Evolutionary conservation across 352 stramenopile species (phyloP).

Genomic region (Phytophthora palmivora): DNA sequence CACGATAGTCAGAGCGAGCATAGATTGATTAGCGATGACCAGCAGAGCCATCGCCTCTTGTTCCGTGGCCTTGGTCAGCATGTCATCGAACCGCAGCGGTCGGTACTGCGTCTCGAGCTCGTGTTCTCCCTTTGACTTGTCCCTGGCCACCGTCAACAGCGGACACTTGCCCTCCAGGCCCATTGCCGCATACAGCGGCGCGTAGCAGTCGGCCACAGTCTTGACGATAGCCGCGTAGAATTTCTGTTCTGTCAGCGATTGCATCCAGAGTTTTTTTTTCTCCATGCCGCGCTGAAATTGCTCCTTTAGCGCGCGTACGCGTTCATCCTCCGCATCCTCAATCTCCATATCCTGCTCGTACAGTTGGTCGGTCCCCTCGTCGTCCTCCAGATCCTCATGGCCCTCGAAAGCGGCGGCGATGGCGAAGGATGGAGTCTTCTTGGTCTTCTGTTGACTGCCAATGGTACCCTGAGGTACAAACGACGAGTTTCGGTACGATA

Average conservation of each 20-base stretch:
- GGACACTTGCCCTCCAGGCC: slow-evolving; percentile 30
- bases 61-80: slow-evolving; percentile 67
- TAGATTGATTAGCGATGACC: slow-evolving; percentile 40
- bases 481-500: slow-evolving; percentile 20
- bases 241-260: slow-evolving; percentile 46
- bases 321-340: slow-evolving; percentile 25
- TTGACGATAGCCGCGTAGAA: slow-evolving; percentile 52
- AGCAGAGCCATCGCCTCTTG: slow-evolving; percentile 66
- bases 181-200: slow-evolving; percentile 55
- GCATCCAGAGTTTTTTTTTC: slow-evolving; percentile 74
- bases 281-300: slow-evolving; percentile 66
- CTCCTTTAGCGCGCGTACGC: slow-evolving; percentile 38
- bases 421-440: slow-evolving; percentile 50
- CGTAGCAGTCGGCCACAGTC: slow-evolving; percentile 68
- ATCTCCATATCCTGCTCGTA: slow-evolving; percentile 28
- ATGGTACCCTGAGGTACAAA: slow-evolving; percentile 10
- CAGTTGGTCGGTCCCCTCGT: slow-evolving; percentile 22
- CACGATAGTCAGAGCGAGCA: slow-evolving; percentile 54
- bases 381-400: slow-evolving; percentile 52
- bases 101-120: slow-evolving; percentile 55
- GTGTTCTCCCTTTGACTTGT: slow-evolving; percentile 23
- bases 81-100: slow-evolving; percentile 63
- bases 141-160: slow-evolving; percentile 25
- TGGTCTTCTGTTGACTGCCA: slow-evolving; percentile 6
- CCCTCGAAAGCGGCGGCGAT: slow-evolving; percentile 66